Percentiles rank a stretch among this genome's conserved stretches.
Conservation (phyloP, 176 grass and related monocot species). For the Zea mays region Zm-B73-REFERENCE-NAM-5.0 NC_050102.1:170682001-170682500, state of each 20-base stretch:
- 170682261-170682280: background rate
- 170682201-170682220: background rate
- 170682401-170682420: background rate
- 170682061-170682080: slow-evolving; percentile 97
- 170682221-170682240: background rate
- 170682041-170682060: slow-evolving; percentile 85
- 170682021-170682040: slow-evolving; percentile 80
- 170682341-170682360: background rate
- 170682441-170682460: background rate
- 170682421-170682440: background rate
- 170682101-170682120: slow-evolving; percentile 15
- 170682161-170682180: slow-evolving; percentile 8
- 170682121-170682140: background rate
- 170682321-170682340: background rate
- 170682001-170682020: slow-evolving; percentile 76
- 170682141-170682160: slow-evolving; percentile 9
- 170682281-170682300: background rate
- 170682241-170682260: background rate
- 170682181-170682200: background rate
- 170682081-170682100: slow-evolving; percentile 91
- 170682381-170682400: background rate
- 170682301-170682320: background rate
- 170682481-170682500: background rate
- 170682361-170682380: background rate
- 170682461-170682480: background rate